phyloP scores from a whole-genome alignment of 306 rosid genomes.

The Prinsepia uniflora region DNA sequence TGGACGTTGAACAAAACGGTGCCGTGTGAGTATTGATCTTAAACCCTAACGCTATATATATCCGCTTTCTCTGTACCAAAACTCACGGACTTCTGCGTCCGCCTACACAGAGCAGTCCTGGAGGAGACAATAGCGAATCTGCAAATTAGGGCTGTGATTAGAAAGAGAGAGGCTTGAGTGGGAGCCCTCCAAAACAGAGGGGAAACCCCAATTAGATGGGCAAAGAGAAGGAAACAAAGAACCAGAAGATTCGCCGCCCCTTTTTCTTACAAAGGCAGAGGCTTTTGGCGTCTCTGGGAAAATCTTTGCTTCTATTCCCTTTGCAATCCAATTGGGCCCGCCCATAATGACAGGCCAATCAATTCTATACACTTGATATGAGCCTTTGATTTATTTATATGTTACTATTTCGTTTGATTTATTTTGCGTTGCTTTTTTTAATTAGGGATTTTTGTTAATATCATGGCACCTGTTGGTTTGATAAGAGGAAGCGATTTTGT shows the following conservation, averaged over 20 bases:
- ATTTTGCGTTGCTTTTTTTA: not conserved
- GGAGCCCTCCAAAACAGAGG: not conserved
- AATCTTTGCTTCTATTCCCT: slow-evolving; percentile 8
- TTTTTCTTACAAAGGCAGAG: slow-evolving; percentile 8
- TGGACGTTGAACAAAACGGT: too few species aligned
- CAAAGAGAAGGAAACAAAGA: slow-evolving; percentile 1
- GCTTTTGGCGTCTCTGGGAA: slow-evolving; percentile 37
- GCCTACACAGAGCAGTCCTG: not conserved
- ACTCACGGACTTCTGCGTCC: not conserved
- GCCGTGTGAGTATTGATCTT: too few species aligned
- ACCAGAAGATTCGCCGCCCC: slow-evolving; percentile 37
- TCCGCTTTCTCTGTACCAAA: not conserved
- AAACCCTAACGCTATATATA: not conserved
- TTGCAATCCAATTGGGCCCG: slow-evolving; percentile 10
- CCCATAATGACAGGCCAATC: slow-evolving; percentile 44
- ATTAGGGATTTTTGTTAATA: not conserved
- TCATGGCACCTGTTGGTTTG: slow-evolving; percentile 35
- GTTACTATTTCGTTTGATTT: not conserved
- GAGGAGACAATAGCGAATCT: not conserved
- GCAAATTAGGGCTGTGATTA: slow-evolving; percentile 52
- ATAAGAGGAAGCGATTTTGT: slow-evolving; percentile 21
- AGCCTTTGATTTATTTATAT: slow-evolving; percentile 20
- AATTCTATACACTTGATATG: slow-evolving; percentile 70
- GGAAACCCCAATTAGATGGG: slow-evolving; percentile 18
- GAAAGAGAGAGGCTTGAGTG: slow-evolving; percentile 86